Evolutionary conservation across 208 protist species (phyloP), one percentile per base, ranked within the genome.

Genomic region (Crithidia thermophila): DNA sequence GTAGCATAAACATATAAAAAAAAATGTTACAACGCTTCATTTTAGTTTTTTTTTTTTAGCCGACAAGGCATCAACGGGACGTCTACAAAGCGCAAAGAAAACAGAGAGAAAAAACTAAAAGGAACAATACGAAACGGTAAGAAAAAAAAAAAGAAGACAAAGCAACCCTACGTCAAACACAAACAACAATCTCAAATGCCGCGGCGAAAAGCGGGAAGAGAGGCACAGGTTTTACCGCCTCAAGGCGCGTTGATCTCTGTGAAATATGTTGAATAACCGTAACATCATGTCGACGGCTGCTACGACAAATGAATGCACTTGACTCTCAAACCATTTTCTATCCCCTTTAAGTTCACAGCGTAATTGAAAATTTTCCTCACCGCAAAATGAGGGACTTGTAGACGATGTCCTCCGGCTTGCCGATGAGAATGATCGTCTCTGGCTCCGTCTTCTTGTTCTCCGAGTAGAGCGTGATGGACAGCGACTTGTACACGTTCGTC

Each of bases 371-470:
- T 20, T 34, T 30, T 75, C 65, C 14, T 57, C 21, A 4, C 83
- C 63, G 82, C 23, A 59, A 58, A 57, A 96, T 73, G 28, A 96
- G 70, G 0, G 79, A 79, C 49, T 67, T 67, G 56, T 93, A 87
- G 1, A 94, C 77, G 3, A 93, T 80, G 55, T 96, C 91, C 62
- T 96, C 91, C 28, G 91, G 91, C 37, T 78, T 79, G 7, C 91
- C 91, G 59, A 96, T 88, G 27, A 96, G 47, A 18, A 96, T 87
- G 58, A 96, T 77, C 9, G 84, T 94, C 64, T 94, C 82, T 5
- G 84, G 91, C 67, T 94, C 84, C 16, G 45, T 57, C 20, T 73
- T 75, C 25, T 77, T 76, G 42, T 82, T 56, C 23, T 52, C 52
- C 27, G 67, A 72, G 42, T 81, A 86, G 33, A 96, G 71, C 16